phyloP scores from a whole-genome alignment of 768 basidiomycete species.

The Crassisporium funariophilum region DNA sequence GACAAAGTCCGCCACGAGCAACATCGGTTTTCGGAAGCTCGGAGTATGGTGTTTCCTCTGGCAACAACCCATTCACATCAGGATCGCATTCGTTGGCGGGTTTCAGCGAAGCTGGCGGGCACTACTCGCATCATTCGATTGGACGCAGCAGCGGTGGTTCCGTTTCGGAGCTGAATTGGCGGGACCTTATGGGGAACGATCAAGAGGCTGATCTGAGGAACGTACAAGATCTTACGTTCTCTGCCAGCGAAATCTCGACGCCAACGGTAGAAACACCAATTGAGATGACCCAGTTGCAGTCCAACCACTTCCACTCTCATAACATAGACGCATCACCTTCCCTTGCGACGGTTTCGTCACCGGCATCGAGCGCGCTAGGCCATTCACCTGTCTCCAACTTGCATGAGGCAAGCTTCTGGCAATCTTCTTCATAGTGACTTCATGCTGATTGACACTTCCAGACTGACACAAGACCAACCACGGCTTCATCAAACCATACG shows the following conservation, averaged over 20 bases:
- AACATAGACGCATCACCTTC: slow-evolving; percentile 18
- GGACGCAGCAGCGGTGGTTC: too few relatives aligned
- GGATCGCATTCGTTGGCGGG: too few relatives aligned
- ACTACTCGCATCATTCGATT: too few relatives aligned
- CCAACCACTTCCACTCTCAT: neutral
- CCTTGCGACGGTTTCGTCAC: slow-evolving; percentile 22
- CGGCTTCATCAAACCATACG: slow-evolving; percentile 18
- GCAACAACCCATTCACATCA: neutral
- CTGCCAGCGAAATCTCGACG: slow-evolving; percentile 12
- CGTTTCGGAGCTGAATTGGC: slow-evolving; percentile 10
- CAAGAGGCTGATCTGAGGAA: slow-evolving; percentile 1
- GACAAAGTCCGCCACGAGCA: slow-evolving; percentile 7
- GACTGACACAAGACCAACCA: slow-evolving; percentile 27
- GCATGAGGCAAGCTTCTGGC: slow-evolving; percentile 12
- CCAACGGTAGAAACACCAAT: slow-evolving; percentile 7
- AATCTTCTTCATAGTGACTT: neutral
- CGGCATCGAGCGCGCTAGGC: slow-evolving; percentile 19
- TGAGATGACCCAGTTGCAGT: neutral
- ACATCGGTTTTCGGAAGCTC: too few relatives aligned
- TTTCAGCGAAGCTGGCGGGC: too few relatives aligned
- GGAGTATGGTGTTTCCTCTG: neutral
- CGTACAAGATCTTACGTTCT: slow-evolving; percentile 3
- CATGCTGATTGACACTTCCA: neutral
- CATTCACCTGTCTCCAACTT: slow-evolving; percentile 16
- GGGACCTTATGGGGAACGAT: slow-evolving; percentile 13